A percentile compares a stretch with the other conserved stretches of the same genome.
phyloP scores from a whole-genome alignment of 306 rosid species.

The Lathyrus sativus region DNA sequence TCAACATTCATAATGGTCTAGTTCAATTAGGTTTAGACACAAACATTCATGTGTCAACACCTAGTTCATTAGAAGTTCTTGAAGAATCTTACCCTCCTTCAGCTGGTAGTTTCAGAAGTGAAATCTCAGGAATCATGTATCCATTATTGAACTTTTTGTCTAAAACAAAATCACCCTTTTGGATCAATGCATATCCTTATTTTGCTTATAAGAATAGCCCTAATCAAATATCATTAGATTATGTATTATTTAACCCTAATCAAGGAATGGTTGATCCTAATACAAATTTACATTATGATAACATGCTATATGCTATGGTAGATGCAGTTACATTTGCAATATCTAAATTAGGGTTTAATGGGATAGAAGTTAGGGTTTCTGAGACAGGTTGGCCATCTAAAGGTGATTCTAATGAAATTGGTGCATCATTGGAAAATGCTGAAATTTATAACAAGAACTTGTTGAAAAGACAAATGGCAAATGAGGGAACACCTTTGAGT shows the following conservation, averaged over 20 bases:
- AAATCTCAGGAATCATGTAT: slow-evolving; percentile 58
- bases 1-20: slow-evolving; percentile 69
- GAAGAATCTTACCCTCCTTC: slow-evolving; percentile 88
- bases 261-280: slow-evolving; percentile 78
- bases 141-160: slow-evolving; percentile 66
- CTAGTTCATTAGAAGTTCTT: slow-evolving; percentile 77
- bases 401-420: slow-evolving; percentile 68
- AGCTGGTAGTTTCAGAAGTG: slow-evolving; percentile 77
- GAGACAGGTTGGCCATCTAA: slow-evolving; percentile 98
- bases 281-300: slow-evolving; percentile 78
- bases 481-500: slow-evolving; percentile 91
- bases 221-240: slow-evolving; percentile 58
- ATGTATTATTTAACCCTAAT: slow-evolving; percentile 67
- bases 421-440: slow-evolving; percentile 79
- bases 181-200: slow-evolving; percentile 92
- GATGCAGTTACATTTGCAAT: slow-evolving; percentile 85
- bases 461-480: slow-evolving; percentile 67
- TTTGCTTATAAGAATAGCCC: slow-evolving; percentile 84
- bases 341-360: slow-evolving; percentile 62
- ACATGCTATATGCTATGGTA: slow-evolving; percentile 91
- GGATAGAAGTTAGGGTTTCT: slow-evolving; percentile 77
- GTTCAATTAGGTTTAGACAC: slow-evolving; percentile 60
- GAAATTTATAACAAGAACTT: slow-evolving; percentile 72
- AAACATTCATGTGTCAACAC: slow-evolving; percentile 71
- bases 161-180: slow-evolving; percentile 80